A percentile compares a stretch with the other conserved stretches of the same genome.
These are phyloP conservation scores for Scleroderma citrinum DNA, from an alignment of 768 basidiomycete genomes.

Conservation along the genomic window DNA sequence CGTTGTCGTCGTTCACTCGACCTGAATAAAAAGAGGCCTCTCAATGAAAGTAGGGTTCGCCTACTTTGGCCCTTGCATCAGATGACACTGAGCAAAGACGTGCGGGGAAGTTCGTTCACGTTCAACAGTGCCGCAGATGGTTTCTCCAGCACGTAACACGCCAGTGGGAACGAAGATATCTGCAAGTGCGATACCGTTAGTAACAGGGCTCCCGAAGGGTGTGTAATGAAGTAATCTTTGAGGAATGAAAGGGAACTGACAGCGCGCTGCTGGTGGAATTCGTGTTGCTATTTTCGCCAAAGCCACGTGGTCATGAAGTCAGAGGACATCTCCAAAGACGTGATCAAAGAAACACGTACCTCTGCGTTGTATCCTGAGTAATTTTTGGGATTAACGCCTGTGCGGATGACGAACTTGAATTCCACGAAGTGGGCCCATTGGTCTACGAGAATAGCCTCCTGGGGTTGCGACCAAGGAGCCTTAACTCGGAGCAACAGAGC, in stretches of 20 bases:
- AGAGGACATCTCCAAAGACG: background rate
- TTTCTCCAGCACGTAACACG: background rate
- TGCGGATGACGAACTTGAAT: background rate
- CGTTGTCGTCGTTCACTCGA: background rate
- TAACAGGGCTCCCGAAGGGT: constrained; percentile 11
- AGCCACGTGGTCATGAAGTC: background rate
- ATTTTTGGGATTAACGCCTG: background rate
- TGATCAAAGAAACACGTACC: background rate
- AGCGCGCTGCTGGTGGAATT: constrained; percentile 1
- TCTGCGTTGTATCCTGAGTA: background rate
- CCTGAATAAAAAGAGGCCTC: background rate
- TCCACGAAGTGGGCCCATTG: constrained; percentile 20
- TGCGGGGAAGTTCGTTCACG: constrained; percentile 6
- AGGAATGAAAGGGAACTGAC: constrained; percentile 8
- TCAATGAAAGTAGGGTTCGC: background rate
- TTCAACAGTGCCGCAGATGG: constrained; percentile 12
- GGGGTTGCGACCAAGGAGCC: constrained; percentile 9
- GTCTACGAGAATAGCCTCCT: constrained; percentile 10
- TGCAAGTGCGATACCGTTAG: constrained; percentile 8
- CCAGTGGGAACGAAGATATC: constrained; percentile 13
- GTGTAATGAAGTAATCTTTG: constrained; percentile 9
- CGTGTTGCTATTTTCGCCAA: background rate
- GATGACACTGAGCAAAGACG: constrained; percentile 16
- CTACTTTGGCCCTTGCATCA: constrained; percentile 9
- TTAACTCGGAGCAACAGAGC: constrained; percentile 5